Evolutionary conservation across 1,284 basidiomycete species (phyloP), one percentile per base, ranked within the genome.

Genomic region (Apiotrichum veenhuisii): DNA sequence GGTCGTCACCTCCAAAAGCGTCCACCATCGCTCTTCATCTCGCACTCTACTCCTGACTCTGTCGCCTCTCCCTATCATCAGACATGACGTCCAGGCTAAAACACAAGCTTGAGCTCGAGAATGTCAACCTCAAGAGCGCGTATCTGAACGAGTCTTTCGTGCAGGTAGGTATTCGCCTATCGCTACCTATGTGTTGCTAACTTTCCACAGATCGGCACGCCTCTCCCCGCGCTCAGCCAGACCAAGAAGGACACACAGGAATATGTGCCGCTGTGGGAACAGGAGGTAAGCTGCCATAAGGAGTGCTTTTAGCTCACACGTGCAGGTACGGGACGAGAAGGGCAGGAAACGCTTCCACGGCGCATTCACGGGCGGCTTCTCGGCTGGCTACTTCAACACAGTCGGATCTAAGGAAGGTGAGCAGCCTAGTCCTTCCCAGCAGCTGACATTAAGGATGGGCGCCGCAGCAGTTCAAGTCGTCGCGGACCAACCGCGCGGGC

Each of bases 351-450:
- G 95, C 54, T 81, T 99, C 43, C 95, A 99, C 72, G 95, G 96
- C 17, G 96, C 95, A 4, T 98, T 98, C 78, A 98, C 94, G 0
- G 96, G 95, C 27, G 96, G 95, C 10, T 98, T 91, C 81, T 93
- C 89, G 38, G 96, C 95, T 12, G 95, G 95, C 0, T 98, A 98
- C 79, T 98, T 88, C 80, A 98, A 98, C 75, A 85, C 87, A 0
- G 95, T 96, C 22, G 95, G 95, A 0, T 92, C 90, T 4, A 92
- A 95, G 75, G 93, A 98, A 83, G 91, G 91, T 87, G 58, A 23
- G 81, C 40, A 4, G 8, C 47, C 11, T 11, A 22, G 18, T 43
- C 22, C 37, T 12, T 54, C 12, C 12, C 12, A 5, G 30, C 36
- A 17, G 36, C 59, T 63, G 36, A 54, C 52, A 5, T 12, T 22